Percentiles rank a stretch among this genome's conserved stretches.
Conservation (phyloP, 805 yeast genomes). For the Yarrowia hollandica region DNA sequence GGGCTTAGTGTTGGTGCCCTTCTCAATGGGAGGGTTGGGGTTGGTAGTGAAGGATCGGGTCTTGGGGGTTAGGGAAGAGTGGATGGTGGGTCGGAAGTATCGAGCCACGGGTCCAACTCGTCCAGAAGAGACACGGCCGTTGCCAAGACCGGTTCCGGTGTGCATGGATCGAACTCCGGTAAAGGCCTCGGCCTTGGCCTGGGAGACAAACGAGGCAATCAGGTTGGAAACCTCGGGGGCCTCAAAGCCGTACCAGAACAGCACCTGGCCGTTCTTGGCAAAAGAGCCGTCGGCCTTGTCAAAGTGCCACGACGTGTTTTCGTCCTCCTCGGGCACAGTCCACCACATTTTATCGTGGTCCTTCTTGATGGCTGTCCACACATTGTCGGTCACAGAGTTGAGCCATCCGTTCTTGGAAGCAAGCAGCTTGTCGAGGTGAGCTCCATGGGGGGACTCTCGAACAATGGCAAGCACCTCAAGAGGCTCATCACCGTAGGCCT, state of each 20-base stretch:
- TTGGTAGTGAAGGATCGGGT: conserved; percentile 42
- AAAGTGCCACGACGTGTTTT: conserved; percentile 89
- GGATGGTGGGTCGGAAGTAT: conserved; percentile 32
- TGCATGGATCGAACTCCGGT: conserved; percentile 25
- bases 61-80: conserved; percentile 23
- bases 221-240: conserved; percentile 61
- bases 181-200: conserved; percentile 29
- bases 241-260: conserved; percentile 93
- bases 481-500: conserved; percentile 92
- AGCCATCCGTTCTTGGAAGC: conserved; percentile 94
- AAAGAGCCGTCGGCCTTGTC: conserved; percentile 92
- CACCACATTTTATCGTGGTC: conserved; percentile 78
- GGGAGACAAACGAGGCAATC: conserved; percentile 53
- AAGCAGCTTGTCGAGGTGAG: conserved; percentile 77
- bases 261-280: conserved; percentile 79
- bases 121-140: too few relatives aligned
- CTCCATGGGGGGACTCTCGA: conserved; percentile 46
- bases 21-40: conserved; percentile 71
- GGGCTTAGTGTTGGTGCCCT: conserved; percentile 59
- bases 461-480: conserved; percentile 91
- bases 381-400: conserved; percentile 93
- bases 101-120: too few relatives aligned
- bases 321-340: conserved; percentile 87
- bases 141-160: conserved; percentile 28
- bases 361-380: conserved; percentile 75